Base-by-base conservation (phyloP, 2,329 filamentous ascomycete species). In the Cercospora canescens region DNA sequence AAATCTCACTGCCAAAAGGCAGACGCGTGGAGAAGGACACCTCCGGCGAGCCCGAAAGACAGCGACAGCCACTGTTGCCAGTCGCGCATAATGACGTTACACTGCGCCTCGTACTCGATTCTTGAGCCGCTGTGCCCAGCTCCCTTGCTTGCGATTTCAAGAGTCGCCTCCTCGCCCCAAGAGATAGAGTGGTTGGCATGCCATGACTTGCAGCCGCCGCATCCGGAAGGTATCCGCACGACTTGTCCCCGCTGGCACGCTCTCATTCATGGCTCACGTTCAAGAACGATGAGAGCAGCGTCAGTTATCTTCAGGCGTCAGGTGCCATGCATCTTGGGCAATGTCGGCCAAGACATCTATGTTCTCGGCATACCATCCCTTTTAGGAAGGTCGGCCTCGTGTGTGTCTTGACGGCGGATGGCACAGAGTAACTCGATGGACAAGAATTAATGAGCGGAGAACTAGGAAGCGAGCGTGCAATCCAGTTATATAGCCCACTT, bases 181-280 rank as follows among this genome's bases (percentile, higher is more conserved):
- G 52, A 56, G 52, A 56, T 56, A 35, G 16, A 52, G 52, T 24
- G 11, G 30, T 60, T 60, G 57, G 57, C 57, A 16, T 48, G 57
- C 37, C 57, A 60, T 28, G 57, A 18, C 6, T 14, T 60, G n/a
- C 34, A 24, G 14, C 21, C 37, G 18, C n/a, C 57, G 57, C 30
- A 60, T 60, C 32, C 34, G 39, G 57, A 60, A 60, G 57, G 57
- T 60, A 45, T 26, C 57, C 35, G 39, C 24, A 56, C 39, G 26
- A 39, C 21, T n/a, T 1, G n/a, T 30, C 57, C n/a, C 57, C 57
- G 26, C 57, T 35, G 7, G 3, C 35, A 39, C 37, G 35, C 24
- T 28, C n/a, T 8, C 2, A 18, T 48, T 30, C 57, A 28, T 45
- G 37, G 57, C 32, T 60, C 24, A 60, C 2, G 7, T 24, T n/a